phyloP scores from a whole-genome alignment of 495 filamentous ascomycete species.

The Penicillium alfredii region DNA sequence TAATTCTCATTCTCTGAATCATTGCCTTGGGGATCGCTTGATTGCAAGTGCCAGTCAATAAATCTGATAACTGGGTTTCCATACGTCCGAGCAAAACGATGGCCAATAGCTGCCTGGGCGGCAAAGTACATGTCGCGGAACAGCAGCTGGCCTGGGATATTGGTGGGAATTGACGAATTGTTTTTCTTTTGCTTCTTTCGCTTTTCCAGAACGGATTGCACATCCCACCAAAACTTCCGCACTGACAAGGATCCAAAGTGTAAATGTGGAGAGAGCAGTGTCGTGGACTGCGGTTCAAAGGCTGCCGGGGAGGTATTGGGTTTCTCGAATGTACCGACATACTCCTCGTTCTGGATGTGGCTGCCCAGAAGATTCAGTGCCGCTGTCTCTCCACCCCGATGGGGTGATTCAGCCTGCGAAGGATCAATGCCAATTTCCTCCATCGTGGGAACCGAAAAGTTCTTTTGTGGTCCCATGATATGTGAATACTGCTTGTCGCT shows the following conservation, averaged over 20 bases:
- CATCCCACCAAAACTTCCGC: slow-evolving; percentile 62
- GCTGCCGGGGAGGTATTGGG: slow-evolving; percentile 64
- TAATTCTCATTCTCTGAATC: slow-evolving; percentile 33
- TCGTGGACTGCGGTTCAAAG: slow-evolving; percentile 62
- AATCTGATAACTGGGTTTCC: slow-evolving; percentile 57
- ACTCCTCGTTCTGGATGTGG: slow-evolving; percentile 52
- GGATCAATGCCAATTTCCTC: slow-evolving; percentile 54
- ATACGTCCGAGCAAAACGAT: slow-evolving; percentile 49
- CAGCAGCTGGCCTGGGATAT: slow-evolving; percentile 59
- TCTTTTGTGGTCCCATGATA: slow-evolving; percentile 53
- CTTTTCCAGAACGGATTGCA: slow-evolving; percentile 47
- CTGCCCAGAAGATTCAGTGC: slow-evolving; percentile 46
- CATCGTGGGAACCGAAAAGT: slow-evolving; percentile 57
- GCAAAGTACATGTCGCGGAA: slow-evolving; percentile 77
- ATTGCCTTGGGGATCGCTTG: slow-evolving; percentile 33
- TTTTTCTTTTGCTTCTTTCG: slow-evolving; percentile 40
- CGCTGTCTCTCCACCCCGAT: slow-evolving; percentile 56
- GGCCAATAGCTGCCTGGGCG: slow-evolving; percentile 59
- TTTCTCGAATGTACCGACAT: slow-evolving; percentile 63
- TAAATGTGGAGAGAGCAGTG: slow-evolving; percentile 61
- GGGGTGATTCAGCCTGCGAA: slow-evolving; percentile 47
- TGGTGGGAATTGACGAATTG: slow-evolving; percentile 50
- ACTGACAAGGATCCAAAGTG: slow-evolving; percentile 62
- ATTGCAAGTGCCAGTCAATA: slow-evolving; percentile 65
- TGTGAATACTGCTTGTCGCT: slow-evolving; percentile 48